phyloP scores from a whole-genome alignment of 495 filamentous ascomycete genomes.

The Penicillium mononematosum region DNA sequence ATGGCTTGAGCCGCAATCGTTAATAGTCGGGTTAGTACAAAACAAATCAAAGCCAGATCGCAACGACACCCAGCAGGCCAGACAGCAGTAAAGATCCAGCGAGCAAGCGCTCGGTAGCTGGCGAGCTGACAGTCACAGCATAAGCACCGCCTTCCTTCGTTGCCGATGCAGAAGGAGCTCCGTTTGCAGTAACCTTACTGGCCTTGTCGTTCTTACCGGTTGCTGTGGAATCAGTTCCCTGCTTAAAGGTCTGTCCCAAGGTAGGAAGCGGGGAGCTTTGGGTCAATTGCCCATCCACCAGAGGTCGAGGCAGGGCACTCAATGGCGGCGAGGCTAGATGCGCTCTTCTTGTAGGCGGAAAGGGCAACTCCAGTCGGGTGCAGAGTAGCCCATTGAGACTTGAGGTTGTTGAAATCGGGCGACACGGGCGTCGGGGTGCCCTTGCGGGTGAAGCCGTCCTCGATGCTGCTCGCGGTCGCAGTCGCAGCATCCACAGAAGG shows the following conservation, averaged over 20 bases:
- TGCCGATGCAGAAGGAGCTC: slow-evolving; percentile 17
- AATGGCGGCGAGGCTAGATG: slow-evolving; percentile 53
- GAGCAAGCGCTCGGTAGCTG: slow-evolving; percentile 26
- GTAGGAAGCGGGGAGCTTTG: slow-evolving; percentile 67
- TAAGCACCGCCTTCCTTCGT: slow-evolving; percentile 24
- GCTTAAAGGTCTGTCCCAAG: slow-evolving; percentile 50
- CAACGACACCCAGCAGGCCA: slow-evolving; percentile 22
- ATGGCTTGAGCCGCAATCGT: background rate
- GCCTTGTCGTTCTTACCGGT: slow-evolving; percentile 1
- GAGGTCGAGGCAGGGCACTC: slow-evolving; percentile 69
- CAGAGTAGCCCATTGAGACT: slow-evolving; percentile 71
- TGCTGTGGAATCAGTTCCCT: slow-evolving; percentile 6
- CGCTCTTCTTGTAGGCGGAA: slow-evolving; percentile 60
- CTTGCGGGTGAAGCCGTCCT: slow-evolving; percentile 64
- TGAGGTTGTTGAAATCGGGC: slow-evolving; percentile 78
- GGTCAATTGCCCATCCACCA: slow-evolving; percentile 69
- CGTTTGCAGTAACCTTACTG: slow-evolving; percentile 9
- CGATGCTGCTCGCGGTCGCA: slow-evolving; percentile 47
- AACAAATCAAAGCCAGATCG: slow-evolving; percentile 25
- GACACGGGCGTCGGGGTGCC: slow-evolving; percentile 72
- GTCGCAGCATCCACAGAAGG: slow-evolving; percentile 31
- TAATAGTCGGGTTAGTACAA: background rate
- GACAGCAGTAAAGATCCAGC: slow-evolving; percentile 24
- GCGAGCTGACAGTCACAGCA: slow-evolving; percentile 16
- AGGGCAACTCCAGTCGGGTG: slow-evolving; percentile 64